Percentiles rank a stretch among this genome's conserved stretches.
phyloP scores from a whole-genome alignment of 2,329 filamentous ascomycete species.

The Colletotrichum eleusines region DNA sequence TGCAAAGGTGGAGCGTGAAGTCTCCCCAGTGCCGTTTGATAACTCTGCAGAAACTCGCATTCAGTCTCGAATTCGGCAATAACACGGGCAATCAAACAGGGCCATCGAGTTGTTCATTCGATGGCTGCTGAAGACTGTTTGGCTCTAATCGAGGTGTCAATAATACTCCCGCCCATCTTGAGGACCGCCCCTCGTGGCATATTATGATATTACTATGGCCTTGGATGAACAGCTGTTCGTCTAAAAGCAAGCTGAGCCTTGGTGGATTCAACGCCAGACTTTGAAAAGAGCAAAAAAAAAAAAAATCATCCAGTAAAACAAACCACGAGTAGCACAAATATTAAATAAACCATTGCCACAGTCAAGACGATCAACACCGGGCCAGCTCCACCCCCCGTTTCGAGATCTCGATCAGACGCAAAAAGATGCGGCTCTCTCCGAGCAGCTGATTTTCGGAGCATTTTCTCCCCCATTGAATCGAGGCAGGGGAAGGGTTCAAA shows the following conservation, averaged over 20 bases:
- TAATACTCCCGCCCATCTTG: too few species aligned
- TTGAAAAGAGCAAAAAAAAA: too few species aligned
- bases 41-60: background rate
- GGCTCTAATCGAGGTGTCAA: background rate
- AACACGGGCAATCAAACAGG: too few species aligned
- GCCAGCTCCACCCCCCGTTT: background rate
- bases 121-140: too few species aligned
- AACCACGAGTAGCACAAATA: too few species aligned
- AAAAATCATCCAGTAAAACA: background rate
- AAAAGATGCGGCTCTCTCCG: background rate
- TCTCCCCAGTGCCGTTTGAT: background rate
- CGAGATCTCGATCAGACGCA: background rate
- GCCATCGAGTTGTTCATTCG: background rate
- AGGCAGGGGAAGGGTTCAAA: too few species aligned
- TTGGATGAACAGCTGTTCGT: background rate
- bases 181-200: background rate
- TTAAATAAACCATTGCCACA: too few species aligned
- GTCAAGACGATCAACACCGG: too few species aligned
- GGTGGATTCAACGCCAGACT: too few species aligned
- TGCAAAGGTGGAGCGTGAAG: background rate
- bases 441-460: background rate
- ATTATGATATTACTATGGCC: background rate
- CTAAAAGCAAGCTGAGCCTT: background rate
- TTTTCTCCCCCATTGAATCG: background rate
- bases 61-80: background rate